Evolutionary conservation across 139 green algal species (phyloP).

Genomic region (Chlorella vulgaris): DNA sequence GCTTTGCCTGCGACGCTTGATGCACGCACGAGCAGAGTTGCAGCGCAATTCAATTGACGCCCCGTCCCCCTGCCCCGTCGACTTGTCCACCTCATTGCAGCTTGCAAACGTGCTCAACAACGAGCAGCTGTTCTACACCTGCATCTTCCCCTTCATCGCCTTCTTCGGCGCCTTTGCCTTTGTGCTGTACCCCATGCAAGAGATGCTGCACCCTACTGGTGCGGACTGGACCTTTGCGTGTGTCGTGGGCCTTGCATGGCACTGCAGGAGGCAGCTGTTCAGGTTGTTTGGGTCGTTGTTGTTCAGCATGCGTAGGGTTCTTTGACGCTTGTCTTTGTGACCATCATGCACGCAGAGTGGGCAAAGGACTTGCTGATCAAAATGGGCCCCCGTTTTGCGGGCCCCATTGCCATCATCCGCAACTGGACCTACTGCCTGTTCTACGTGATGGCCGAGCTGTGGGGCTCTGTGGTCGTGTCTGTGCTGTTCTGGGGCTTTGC

Average conservation of each 20-base stretch:
- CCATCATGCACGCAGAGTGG: constrained; percentile 76
- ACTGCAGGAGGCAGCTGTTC: no score
- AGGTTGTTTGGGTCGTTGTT: no score
- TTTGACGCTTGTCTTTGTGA: no score
- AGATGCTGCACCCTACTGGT: constrained; percentile 89
- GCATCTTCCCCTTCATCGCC: constrained; percentile 97
- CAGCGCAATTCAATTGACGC: no score
- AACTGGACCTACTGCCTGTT: constrained; percentile 99
- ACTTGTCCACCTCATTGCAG: constrained; percentile 69
- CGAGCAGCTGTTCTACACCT: constrained; percentile 97
- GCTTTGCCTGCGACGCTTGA: neutral
- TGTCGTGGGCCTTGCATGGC: no score
- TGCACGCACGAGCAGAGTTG: no score
- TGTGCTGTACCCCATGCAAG: constrained; percentile 93
- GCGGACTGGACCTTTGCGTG: neutral
- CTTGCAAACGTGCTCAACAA: constrained; percentile 89
- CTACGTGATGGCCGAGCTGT: constrained; percentile 99
- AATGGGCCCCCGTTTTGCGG: constrained; percentile 82
- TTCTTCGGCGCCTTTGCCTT: constrained; percentile 98
- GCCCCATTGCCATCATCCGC: constrained; percentile 96
- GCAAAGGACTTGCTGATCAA: constrained; percentile 78
- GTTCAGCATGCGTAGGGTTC: no score
- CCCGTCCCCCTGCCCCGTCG: no score
- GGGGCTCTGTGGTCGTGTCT: constrained; percentile 98
- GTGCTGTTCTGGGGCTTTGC: constrained; percentile 99